These are phyloP conservation scores for Nakazawaea ambrosiae DNA, from an alignment of 805 yeast genomes.

Conservation along the genomic window DNA sequence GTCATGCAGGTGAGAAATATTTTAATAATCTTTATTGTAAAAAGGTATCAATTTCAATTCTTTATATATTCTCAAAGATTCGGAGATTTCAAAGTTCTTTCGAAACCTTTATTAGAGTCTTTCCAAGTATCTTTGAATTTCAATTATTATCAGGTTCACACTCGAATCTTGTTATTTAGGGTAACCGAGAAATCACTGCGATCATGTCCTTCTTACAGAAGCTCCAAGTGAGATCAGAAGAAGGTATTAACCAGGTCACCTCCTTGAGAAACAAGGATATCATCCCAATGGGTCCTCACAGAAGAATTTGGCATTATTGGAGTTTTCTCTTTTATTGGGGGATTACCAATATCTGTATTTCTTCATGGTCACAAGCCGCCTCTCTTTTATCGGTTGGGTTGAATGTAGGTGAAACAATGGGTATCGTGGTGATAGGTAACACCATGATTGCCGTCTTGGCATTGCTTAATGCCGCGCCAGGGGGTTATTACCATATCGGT, in stretches of 20 bases:
- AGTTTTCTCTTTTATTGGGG: constrained; percentile 37
- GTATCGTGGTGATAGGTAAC: constrained; percentile 39
- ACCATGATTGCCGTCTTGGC: constrained; percentile 35
- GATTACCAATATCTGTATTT: constrained; percentile 17
- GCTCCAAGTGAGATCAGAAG: constrained; percentile 1
- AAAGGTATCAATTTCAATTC: too few species aligned
- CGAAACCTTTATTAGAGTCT: too few species aligned
- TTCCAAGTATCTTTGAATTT: too few species aligned
- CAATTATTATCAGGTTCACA: too few species aligned
- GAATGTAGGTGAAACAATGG: constrained; percentile 37
- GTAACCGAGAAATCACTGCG: too few species aligned
- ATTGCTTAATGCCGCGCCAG: constrained; percentile 39
- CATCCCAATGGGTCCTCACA: constrained; percentile 34
- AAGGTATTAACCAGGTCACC: constrained; percentile 1
- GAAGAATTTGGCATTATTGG: constrained; percentile 42
- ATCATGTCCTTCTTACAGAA: background rate
- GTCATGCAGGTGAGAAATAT: too few species aligned
- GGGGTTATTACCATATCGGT: constrained; percentile 43
- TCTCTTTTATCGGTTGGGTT: constrained; percentile 34
- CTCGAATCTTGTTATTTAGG: too few species aligned
- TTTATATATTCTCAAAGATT: too few species aligned
- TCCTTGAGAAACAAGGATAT: constrained; percentile 28
- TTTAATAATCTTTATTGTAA: too few species aligned
- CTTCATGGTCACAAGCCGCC: constrained; percentile 6
- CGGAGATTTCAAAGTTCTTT: too few species aligned